Evolutionary conservation across 2,329 filamentous ascomycete genomes (phyloP), one percentile per base, ranked within the genome.

Genomic region (Malbranchea cinnamomea): DNA sequence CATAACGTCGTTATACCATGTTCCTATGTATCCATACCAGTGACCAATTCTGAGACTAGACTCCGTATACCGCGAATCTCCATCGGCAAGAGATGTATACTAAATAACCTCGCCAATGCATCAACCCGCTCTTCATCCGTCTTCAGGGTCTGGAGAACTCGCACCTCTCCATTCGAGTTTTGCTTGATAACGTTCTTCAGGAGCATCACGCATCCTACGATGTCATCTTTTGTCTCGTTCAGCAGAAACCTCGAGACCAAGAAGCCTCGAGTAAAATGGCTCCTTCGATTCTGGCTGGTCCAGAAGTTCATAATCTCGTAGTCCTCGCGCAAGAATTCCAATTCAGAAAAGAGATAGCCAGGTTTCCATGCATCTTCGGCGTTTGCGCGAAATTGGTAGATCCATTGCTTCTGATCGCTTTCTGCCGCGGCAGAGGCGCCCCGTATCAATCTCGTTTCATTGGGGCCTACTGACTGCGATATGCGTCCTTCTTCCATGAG

Each of bases 341-440:
- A 56, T 36, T 78, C 70, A 2, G 65, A 63, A 48, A 83, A 84
- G 37, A 64, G 68, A 48, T 80, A 81, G 27, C 62, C 66, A 2
- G 67, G 56, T 13, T 63, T 56, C 70, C 75, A 84, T 2, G 59
- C 56, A 26, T 51, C 54, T 1, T 62, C 52, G 0, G 45, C 24
- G 4, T 52, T 49, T 37, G 68, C 62, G 16, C 67, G 62, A 39
- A 68, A 67, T 48, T 78, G 65, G 44, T 74, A 77, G 33, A 78
- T 62, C 74, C 74, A 79, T 33, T 68, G 49, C 35, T 63, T 65
- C 19, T 60, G 57, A 15, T 35, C 43, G 18, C 54, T 48, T 26
- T 59, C 54, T 17, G 60, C 53, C 29, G 51, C 47, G 3, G 66
- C 58, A 22, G 68, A 26, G 30, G 55, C 57, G 26, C 63, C 60